Base-by-base conservation (phyloP, 768 basidiomycete species). In the Pholiota molesta region DNA sequence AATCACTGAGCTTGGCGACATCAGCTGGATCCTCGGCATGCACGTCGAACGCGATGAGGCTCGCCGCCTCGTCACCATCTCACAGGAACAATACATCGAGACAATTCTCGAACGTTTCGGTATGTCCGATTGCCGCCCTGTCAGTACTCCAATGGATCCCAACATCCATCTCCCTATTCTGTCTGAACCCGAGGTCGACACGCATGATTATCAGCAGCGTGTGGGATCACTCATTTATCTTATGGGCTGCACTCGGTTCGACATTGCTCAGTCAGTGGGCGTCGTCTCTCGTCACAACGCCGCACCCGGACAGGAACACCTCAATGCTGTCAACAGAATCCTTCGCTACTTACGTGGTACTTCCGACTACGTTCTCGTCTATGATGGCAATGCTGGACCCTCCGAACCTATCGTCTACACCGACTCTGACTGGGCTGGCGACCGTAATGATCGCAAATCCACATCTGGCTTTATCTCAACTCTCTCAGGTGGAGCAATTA, bases 1-100 rank as follows among this genome's bases (percentile, higher is more conserved):
- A 11, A 54, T 62, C 16, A 39, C 23, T 1, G 61, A 62, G 19
- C 49, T 62, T 31, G 61, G 61, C 8, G 47, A 55, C 17, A 28
- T 53, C 47, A 28, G 21, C 8, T 57, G 51, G 51, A 57, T 62
- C 37, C 26, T 62, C 5, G 56, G 58, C 19, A 57, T n/a, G n/a
- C n/a, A n/a, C n/a, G n/a, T n/a, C n/a, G n/a, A n/a, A n/a, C n/a
- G n/a, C n/a, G n/a, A n/a, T 40, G 3, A 7, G 8, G 23, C 17
- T 42, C 35, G 19, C 13, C 23, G 37, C n/a, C 5, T 42, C 19
- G 23, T 59, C 33, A 52, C 58, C 1, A 21, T 59, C 35, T 59
- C 58, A 2, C 49, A 59, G 17, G 11, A 51, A 4, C 49, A 28
- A 1, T 59, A 59, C 21, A 59, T 59, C 33, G 23, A 59, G 29